A percentile compares a stretch with the other conserved stretches of the same genome.
Conservation (phyloP, 2,329 filamentous ascomycete species). For the Aspergillus sp. region DNA sequence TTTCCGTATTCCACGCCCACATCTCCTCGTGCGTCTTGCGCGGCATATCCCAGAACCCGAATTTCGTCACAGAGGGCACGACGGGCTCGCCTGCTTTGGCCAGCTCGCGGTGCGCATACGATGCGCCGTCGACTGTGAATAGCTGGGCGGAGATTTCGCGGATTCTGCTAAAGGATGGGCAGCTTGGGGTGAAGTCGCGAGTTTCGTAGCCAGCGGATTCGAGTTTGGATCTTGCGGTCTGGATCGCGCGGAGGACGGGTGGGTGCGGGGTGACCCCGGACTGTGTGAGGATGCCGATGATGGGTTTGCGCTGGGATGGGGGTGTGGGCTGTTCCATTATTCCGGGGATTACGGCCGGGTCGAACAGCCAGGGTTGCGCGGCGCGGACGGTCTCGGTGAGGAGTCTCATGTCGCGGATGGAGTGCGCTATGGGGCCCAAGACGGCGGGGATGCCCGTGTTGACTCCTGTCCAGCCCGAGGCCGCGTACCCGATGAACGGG, state of each 20-base stretch:
- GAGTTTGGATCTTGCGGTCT: neutral
- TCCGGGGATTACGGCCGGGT: neutral
- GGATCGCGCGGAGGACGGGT: slow-evolving; percentile 1
- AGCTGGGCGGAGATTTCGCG: neutral
- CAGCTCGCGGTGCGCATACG: neutral
- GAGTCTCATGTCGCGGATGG: neutral
- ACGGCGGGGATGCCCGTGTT: neutral
- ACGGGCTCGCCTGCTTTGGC: neutral
- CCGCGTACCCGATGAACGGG: slow-evolving; percentile 5
- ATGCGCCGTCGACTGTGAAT: neutral
- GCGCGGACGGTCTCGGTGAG: neutral
- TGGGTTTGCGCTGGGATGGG: neutral
- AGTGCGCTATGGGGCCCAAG: neutral
- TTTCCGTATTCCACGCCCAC: neutral
- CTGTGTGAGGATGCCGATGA: neutral
- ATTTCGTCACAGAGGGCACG: neutral
- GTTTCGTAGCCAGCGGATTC: neutral
- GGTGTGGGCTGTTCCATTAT: neutral
- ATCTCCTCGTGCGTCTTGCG: slow-evolving; percentile 6
- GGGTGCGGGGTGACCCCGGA: neutral
- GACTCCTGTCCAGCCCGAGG: slow-evolving; percentile 3
- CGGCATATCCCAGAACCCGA: slow-evolving; percentile 1
- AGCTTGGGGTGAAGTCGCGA: neutral
- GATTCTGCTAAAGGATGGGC: neutral
- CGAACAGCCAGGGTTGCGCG: neutral